Base-by-base conservation (phyloP, 2,329 filamentous ascomycete genomes). In the Immersiporthe knoxdaviesiana region DNA sequence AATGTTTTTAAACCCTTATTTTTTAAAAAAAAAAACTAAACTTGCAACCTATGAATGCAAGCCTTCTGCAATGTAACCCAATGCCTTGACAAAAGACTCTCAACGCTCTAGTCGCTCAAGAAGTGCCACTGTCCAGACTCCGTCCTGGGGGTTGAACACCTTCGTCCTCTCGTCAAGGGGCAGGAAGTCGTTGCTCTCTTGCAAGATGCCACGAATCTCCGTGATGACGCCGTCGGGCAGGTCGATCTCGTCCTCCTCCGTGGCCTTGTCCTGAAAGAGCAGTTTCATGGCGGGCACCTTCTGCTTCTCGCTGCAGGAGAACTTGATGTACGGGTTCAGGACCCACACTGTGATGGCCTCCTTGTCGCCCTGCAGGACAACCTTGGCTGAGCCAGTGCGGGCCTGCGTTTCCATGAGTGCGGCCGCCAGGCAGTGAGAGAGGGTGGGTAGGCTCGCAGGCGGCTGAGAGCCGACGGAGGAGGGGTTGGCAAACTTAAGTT, bases 301-400 rank as follows among this genome's bases (percentile, higher is more conserved):
- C 27, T 58, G 68, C 60, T 72, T 68, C 14, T 75, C 74, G 1
- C 80, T 83, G 0, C 85, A 84, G 1, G 85, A 79, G 72, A 86
- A 88, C 4, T 80, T 77, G 35, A 89, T 84, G 72, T 83, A 83
- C n/a, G 80, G 78, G 72, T 88, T 89, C 41, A 89, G 79, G 1
- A 88, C 81, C 86, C 86, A 88, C 4, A 88, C 76, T 50, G 73
- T 71, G 3, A 70, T 54, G 24, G 50, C 27, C 35, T 59, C 67
- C 32, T 69, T 73, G 69, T 62, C 76, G 0, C 84, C 85, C 24
- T 83, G 76, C 16, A 89, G 75, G 27, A 89, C 78, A 0, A 85
- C 85, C 74, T 88, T 88, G 54, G 87, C 85, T 35, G 84, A 87
- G 16, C 84, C 87, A 1, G 86, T 87, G n/a, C 85, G 82, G 16